Conservation (phyloP, 352 stramenopile genomes). For the Lagenidium giganteum region DNA sequence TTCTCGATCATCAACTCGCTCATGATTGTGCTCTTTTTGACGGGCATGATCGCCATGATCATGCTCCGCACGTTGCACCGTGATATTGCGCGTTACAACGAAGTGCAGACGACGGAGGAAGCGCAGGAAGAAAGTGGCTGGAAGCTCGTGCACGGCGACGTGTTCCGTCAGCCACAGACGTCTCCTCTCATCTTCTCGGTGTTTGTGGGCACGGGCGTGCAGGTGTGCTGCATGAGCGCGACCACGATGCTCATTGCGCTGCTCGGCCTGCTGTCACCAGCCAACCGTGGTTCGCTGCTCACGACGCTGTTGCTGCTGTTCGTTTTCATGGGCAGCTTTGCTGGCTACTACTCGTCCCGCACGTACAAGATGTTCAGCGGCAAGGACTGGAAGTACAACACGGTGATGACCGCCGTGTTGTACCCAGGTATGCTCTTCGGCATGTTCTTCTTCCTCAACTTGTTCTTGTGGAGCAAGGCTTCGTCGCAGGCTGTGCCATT, state of each 20-base stretch:
- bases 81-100: slow-evolving; percentile 97
- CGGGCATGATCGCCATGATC: slow-evolving; percentile 99
- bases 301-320: slow-evolving; percentile 97
- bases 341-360: slow-evolving; percentile 94
- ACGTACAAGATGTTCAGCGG: slow-evolving; percentile 99
- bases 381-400: slow-evolving; percentile 97
- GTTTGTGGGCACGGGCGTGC: slow-evolving; percentile 93
- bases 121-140: slow-evolving; percentile 94
- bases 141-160: slow-evolving; percentile 96
- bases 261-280: slow-evolving; percentile 93
- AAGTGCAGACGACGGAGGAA: slow-evolving; percentile 92
- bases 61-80: slow-evolving; percentile 98
- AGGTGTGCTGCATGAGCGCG: slow-evolving; percentile 95
- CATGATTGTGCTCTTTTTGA: slow-evolving; percentile 99
- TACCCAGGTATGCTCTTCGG: slow-evolving; percentile 92
- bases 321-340: slow-evolving; percentile 96
- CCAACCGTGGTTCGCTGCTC: slow-evolving; percentile 95
- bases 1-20: slow-evolving; percentile 99
- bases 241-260: slow-evolving; percentile 94
- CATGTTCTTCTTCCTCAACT: slow-evolving; percentile 96
- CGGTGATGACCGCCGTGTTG: slow-evolving; percentile 92
- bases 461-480: slow-evolving; percentile 89
- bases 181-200: slow-evolving; percentile 95
- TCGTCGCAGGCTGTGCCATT: slow-evolving; percentile 92
- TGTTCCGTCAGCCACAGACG: slow-evolving; percentile 96